Evolutionary conservation across 176 grass and related monocot genomes (phyloP).

Genomic region (Luzula sylvatica): DNA sequence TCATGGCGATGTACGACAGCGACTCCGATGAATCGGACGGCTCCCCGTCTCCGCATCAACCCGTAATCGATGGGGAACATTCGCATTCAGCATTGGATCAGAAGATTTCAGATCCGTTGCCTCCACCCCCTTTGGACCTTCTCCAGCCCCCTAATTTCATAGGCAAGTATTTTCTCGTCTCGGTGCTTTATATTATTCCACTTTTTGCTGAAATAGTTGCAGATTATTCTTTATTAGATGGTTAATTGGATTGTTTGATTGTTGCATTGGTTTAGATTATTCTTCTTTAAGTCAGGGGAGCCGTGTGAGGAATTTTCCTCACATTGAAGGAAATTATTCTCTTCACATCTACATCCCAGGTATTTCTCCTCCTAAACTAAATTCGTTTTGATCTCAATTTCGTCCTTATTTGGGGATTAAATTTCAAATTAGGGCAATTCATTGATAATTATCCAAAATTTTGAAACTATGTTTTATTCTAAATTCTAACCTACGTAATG

Average conservation of each 20-base stretch:
- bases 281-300: slow-evolving; percentile 40
- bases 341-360: slow-evolving; percentile 83
- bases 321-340: slow-evolving; percentile 70
- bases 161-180: slow-evolving; percentile 32
- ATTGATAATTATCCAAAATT: background rate
- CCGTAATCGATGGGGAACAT: background rate
- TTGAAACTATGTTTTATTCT: background rate
- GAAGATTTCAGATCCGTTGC: slow-evolving; percentile 23
- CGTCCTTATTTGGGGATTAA: background rate
- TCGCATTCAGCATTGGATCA: background rate
- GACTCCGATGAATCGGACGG: slow-evolving; percentile 38
- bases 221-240: too few relatives aligned
- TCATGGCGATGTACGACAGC: slow-evolving; percentile 49
- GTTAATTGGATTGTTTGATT: background rate
- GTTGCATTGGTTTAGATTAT: slow-evolving; percentile 42
- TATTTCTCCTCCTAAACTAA: slow-evolving; percentile 5
- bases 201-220: background rate
- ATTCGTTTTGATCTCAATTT: background rate
- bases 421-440: background rate
- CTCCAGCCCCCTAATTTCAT: slow-evolving; percentile 49
- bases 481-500: background rate
- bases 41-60: slow-evolving; percentile 12
- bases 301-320: slow-evolving; percentile 80
- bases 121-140: slow-evolving; percentile 69
- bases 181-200: background rate